Percentiles rank a stretch among this genome's conserved stretches.
Conservation (phyloP, 2,329 filamentous ascomycete species). For the Paecilomyces dactylethromorphus region DNA sequence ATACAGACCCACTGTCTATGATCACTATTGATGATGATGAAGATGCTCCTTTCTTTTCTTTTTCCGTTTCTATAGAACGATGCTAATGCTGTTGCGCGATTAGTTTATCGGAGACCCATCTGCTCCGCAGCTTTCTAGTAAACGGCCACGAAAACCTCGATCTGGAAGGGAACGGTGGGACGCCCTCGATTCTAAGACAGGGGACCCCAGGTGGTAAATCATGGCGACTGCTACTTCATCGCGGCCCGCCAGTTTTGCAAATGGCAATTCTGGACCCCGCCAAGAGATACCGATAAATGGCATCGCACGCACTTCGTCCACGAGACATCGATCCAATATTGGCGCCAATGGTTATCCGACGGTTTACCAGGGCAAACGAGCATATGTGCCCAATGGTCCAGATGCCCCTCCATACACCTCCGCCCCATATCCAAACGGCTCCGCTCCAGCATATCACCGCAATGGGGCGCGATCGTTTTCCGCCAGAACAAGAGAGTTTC, state of each 20-base stretch:
- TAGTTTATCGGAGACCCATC: background rate
- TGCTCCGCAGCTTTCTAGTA: background rate
- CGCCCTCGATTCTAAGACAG: background rate
- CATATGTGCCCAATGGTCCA: constrained; percentile 46
- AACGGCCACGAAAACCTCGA: background rate
- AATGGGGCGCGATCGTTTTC: constrained; percentile 18
- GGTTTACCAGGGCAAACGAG: constrained; percentile 8
- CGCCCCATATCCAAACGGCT: constrained; percentile 47
- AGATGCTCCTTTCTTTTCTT: too few species aligned
- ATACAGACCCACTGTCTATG: background rate
- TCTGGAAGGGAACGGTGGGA: background rate
- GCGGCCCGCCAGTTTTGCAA: constrained; percentile 1
- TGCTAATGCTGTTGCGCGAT: background rate
- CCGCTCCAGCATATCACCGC: constrained; percentile 13
- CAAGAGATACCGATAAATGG: constrained; percentile 11
- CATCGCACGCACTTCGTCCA: constrained; percentile 14
- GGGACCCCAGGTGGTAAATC: background rate
- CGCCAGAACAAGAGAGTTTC: constrained; percentile 14
- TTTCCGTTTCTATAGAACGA: background rate
- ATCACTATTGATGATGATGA: background rate
- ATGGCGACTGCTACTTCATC: constrained; percentile 13
- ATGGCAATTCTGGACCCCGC: constrained; percentile 6
- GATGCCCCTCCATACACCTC: constrained; percentile 57
- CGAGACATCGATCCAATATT: constrained; percentile 8
- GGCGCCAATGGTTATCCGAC: background rate